Evolutionary conservation across 1,284 basidiomycete genomes (phyloP).

Genomic region (Moesziomyces antarcticus): DNA sequence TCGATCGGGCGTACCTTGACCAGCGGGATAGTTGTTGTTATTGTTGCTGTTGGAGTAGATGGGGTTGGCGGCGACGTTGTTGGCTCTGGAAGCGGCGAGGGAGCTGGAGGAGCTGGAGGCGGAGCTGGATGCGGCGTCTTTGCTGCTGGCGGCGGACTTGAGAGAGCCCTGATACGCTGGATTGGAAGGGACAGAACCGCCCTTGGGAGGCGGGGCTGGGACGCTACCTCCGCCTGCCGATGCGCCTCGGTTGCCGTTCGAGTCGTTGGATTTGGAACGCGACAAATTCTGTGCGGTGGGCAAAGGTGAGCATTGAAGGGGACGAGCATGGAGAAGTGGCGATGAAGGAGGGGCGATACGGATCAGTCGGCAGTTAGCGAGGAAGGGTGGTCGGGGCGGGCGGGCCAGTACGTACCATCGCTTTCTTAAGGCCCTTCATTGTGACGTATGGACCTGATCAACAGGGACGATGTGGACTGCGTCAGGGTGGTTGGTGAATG

Average conservation of each 20-base stretch:
- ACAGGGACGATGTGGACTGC: background rate
- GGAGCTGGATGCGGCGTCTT: slow-evolving; percentile 40
- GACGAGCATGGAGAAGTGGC: background rate
- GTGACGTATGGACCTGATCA: background rate
- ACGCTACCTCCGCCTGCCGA: slow-evolving; percentile 48
- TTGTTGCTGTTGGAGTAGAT: slow-evolving; percentile 8
- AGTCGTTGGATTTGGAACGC: slow-evolving; percentile 58
- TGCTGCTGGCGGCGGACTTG: slow-evolving; percentile 29
- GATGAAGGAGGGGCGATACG: background rate
- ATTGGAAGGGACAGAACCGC: slow-evolving; percentile 50
- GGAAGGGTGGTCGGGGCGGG: background rate
- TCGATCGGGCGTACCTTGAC: slow-evolving; percentile 47
- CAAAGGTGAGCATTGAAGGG: background rate
- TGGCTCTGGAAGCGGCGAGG: slow-evolving; percentile 28
- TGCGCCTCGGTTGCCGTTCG: slow-evolving; percentile 54
- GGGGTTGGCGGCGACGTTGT: slow-evolving; percentile 19
- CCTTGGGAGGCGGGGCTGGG: slow-evolving; percentile 59
- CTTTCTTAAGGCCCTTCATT: slow-evolving; percentile 68
- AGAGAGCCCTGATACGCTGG: slow-evolving; percentile 57
- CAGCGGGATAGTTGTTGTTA: slow-evolving; percentile 24
- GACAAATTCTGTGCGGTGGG: slow-evolving; percentile 57
- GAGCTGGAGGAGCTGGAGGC: slow-evolving; percentile 54
- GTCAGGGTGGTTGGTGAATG: background rate
- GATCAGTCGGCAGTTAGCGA: background rate
- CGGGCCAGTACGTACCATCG: slow-evolving; percentile 60